These are phyloP conservation scores for Dryadomyces quercivorus DNA, from an alignment of 2,329 filamentous ascomycete genomes.

Conservation along the genomic window DNA sequence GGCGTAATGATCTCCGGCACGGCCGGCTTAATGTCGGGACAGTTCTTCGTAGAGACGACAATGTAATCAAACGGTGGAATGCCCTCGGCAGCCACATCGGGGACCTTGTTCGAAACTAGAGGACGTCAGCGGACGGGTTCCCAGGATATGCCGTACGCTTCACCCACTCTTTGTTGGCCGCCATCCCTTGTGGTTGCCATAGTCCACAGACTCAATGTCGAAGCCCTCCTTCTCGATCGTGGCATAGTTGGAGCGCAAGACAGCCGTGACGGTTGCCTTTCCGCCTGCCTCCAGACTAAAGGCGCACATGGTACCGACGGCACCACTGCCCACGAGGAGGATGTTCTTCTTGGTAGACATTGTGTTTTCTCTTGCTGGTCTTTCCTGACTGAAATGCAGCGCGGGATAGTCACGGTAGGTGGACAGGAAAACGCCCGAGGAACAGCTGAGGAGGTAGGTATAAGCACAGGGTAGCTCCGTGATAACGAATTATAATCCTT, in stretches of 20 bases:
- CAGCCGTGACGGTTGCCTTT: neutral
- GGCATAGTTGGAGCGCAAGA: constrained; percentile 3
- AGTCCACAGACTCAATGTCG: neutral
- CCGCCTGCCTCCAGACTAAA: constrained; percentile 1
- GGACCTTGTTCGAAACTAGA: neutral
- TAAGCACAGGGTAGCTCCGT: too few species aligned
- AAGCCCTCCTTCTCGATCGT: constrained; percentile 1
- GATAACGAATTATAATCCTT: too few species aligned
- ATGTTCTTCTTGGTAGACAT: neutral
- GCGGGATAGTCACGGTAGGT: too few species aligned
- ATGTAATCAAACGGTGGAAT: neutral
- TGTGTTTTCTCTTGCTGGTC: neutral
- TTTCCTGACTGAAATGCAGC: too few species aligned
- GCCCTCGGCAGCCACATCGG: neutral
- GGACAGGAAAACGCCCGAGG: too few species aligned
- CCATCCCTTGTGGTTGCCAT: neutral
- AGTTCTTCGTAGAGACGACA: constrained; percentile 4
- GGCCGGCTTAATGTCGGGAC: neutral
- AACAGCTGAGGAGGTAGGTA: too few species aligned
- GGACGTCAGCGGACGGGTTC: neutral
- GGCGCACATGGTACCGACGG: constrained; percentile 1
- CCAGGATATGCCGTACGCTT: neutral
- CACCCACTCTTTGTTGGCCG: neutral
- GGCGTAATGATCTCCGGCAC: constrained; percentile 1
- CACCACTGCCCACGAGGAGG: constrained; percentile 3